Base-by-base conservation (phyloP, 306 rosid species). In the Rosa rugosa region DNA sequence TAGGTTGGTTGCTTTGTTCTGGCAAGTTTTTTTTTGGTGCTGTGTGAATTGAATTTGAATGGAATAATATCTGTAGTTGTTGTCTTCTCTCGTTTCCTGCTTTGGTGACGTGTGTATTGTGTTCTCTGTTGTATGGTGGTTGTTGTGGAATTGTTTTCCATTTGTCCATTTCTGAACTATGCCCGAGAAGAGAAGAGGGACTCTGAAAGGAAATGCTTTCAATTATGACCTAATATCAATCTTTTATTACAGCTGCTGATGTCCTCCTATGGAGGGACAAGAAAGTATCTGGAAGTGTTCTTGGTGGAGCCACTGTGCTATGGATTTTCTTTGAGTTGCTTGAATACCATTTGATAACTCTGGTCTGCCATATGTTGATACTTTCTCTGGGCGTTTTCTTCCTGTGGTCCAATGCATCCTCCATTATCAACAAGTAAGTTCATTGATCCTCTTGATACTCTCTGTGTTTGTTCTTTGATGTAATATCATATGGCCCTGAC, bases 251-350 rank as follows among this genome's bases (percentile, higher is more conserved):
- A 93, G 98, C 88, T 80, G 98, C 95, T 72, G 95, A 93, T 89
- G 93, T 93, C 64, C 80, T 93, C 81, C 85, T 93, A 27, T 93
- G 98, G 98, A 90, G 92, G 86, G 86, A 91, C 85, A 91, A 86
- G 91, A 93, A 80, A 81, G 69, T 76, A 70, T 89, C 97, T 46
- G 92, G 67, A 53, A 78, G 83, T 51, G 93, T 77, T 66, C 91
- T 94, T 44, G 93, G 87, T 72, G 94, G 80, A 49, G 97, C 87
- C 78, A 94, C 97, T 13, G 86, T 77, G 17, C 46, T 92, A 77
- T 94, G 98, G 97, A n/a, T 88, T 72, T 82, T 92, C 85, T 94
- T 94, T 77, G 94, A 92, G 87, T 51, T 85, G 75, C 77, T 92
- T 79, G 87, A 89, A 49, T 92, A 94, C 83, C 97, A 92, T 78